phyloP scores from a whole-genome alignment of 148 eudicot genomes.

The Camellia lanceoleosa region DNA sequence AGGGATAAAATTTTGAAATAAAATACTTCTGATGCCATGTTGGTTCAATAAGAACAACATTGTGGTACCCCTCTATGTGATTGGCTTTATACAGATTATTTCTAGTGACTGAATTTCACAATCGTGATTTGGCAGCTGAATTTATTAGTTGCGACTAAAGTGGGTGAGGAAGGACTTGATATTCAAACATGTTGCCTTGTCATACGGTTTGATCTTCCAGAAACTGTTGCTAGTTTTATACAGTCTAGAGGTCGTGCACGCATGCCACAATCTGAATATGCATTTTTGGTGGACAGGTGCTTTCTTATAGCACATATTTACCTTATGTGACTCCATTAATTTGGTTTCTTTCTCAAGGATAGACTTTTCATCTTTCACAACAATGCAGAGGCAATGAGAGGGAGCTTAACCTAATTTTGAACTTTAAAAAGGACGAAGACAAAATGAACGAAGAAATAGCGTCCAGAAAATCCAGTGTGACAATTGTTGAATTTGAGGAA shows the following conservation, averaged over 20 bases:
- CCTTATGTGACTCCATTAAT: constrained; percentile 12
- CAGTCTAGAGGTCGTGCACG: constrained; percentile 99
- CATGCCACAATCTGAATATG: constrained; percentile 93
- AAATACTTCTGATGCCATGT: neutral
- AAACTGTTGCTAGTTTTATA: constrained; percentile 89
- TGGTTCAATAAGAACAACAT: neutral
- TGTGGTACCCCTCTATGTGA: no score
- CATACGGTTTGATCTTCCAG: constrained; percentile 94
- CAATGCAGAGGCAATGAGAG: constrained; percentile 59
- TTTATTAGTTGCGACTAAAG: constrained; percentile 92
- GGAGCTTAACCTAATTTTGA: constrained; percentile 58
- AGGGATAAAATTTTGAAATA: neutral
- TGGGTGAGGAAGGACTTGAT: constrained; percentile 98
- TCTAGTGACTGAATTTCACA: neutral
- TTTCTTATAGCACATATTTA: constrained; percentile 1
- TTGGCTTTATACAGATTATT: no score
- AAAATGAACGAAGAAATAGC: constrained; percentile 77
- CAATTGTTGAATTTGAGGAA: constrained; percentile 37
- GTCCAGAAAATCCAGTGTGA: constrained; percentile 36
- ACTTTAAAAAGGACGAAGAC: constrained; percentile 60
- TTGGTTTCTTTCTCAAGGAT: constrained; percentile 6
- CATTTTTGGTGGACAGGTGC: constrained; percentile 87
- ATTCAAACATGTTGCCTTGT: constrained; percentile 99
- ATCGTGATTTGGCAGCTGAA: constrained; percentile 65
- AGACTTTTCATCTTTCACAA: constrained; percentile 8